Evolutionary conservation across 495 filamentous ascomycete genomes (phyloP).

Genomic region (Daldinia decipiens): DNA sequence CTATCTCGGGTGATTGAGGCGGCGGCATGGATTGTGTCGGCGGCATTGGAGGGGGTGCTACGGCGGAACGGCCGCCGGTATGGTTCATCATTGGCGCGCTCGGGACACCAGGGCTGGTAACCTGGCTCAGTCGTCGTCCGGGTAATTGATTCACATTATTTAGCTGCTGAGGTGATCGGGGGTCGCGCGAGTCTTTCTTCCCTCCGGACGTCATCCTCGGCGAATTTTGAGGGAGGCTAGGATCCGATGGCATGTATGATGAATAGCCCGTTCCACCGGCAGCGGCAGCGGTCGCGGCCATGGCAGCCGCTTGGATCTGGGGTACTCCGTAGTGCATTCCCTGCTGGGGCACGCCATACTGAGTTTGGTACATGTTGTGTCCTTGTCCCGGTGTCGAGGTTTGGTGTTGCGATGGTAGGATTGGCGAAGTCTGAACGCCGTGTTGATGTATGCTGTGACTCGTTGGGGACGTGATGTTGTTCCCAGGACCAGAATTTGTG

Average conservation of each 20-base stretch:
- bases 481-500: constrained; percentile 64
- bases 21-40: constrained; percentile 62
- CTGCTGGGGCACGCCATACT: constrained; percentile 66
- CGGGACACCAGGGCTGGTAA: constrained; percentile 70
- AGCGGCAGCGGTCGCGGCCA: constrained; percentile 75
- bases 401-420: constrained; percentile 69
- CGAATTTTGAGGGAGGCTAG: constrained; percentile 65
- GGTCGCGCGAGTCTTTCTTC: constrained; percentile 68
- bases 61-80: constrained; percentile 51
- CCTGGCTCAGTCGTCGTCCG: constrained; percentile 68
- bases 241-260: constrained; percentile 64
- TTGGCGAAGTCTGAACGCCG: constrained; percentile 68
- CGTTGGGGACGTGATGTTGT: constrained; percentile 69
- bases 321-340: constrained; percentile 71
- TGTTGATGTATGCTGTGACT: constrained; percentile 65
- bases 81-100: constrained; percentile 69
- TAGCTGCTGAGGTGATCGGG: constrained; percentile 71
- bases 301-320: constrained; percentile 70
- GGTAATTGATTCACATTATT: constrained; percentile 58
- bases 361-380: constrained; percentile 68
- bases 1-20: constrained; percentile 85
- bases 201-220: constrained; percentile 64
- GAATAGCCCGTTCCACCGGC: constrained; percentile 67
- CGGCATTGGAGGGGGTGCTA: constrained; percentile 60
- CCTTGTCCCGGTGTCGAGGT: constrained; percentile 62